Base-by-base conservation (phyloP, 192 early-diverging fungal genomes). In the Coemansia guatemalensis region DNA sequence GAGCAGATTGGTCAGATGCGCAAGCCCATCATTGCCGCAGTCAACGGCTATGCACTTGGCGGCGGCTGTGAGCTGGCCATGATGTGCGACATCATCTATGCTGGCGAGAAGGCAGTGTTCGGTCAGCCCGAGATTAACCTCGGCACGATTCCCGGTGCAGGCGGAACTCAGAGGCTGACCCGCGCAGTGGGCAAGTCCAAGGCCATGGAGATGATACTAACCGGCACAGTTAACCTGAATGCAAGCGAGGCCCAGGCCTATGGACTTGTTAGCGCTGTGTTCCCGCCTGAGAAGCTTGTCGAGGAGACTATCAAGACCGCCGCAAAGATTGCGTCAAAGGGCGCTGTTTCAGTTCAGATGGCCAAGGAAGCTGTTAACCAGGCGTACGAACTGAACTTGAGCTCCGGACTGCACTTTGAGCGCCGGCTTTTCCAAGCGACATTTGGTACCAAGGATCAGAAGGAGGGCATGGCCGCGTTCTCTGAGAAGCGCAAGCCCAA, bases 11-110 rank as follows among this genome's bases (percentile, higher is more conserved):
- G 85, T 77, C 83, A 83, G 50, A 89, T 93, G 82, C 89, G 89
- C 74, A 99, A 99, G 85, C 97, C 97, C 35, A 87, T 96, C 64
- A 88, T 99, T 78, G 97, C 95, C 35, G 97, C 97, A 51, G 97
- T 99, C 68, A 97, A 97, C 68, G 97, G 97, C 5, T 96, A 92
- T 65, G 97, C 97, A 53, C 88, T 99, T 24, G 97, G 97, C 53
- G 97, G 97, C 67, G 97, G 97, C 59, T 99, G 97, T 74, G 97
- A 99, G 78, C 88, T 99, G 73, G 95, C 97, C 65, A 99, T 99
- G 97, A 97, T 96, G 93, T 93, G 92, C 78, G 91, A 99, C 75
- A 93, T 97, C 73, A 97, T 99, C 82, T 99, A 99, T 68, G 97
- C 97, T 52, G 97, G 97, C 65, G 94, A 96, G 56, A 93, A 89